Evolutionary conservation across 2,329 filamentous ascomycete genomes (phyloP).

Genomic region (Pseudopyricularia cyperi): DNA sequence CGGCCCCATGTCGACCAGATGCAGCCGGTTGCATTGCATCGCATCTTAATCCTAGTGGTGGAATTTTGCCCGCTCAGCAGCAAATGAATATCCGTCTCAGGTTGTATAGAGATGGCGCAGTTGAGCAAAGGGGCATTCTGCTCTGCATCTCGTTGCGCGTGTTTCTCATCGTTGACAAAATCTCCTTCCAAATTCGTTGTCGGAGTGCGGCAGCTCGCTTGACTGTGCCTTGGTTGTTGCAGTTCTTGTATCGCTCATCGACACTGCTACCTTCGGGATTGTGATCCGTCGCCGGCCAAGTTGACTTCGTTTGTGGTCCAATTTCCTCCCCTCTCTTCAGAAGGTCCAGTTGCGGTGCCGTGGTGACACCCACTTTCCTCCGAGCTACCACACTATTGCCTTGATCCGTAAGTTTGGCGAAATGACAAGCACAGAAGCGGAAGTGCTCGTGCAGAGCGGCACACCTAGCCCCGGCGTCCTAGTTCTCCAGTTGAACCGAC

Average conservation of each 20-base stretch:
- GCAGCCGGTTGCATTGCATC: background rate
- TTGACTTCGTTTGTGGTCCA: background rate
- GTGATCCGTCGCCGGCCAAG: background rate
- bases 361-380: background rate
- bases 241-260: background rate
- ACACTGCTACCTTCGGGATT: background rate
- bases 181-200: background rate
- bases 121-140: background rate
- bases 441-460: conserved; percentile 1
- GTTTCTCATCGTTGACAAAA: background rate
- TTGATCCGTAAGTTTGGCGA: too few relatives aligned
- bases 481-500: conserved; percentile 1
- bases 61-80: background rate
- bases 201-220: background rate
- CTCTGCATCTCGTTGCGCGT: background rate
- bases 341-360: background rate
- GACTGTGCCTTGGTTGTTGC: background rate
- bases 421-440: background rate
- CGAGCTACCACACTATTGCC: background rate
- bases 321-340: background rate
- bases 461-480: background rate
- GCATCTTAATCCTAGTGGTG: background rate
- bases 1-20: background rate
- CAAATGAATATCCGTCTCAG: background rate
- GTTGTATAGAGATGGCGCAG: background rate